phyloP scores from a whole-genome alignment of 1,284 basidiomycete genomes.

The Vanrija sp. region DNA sequence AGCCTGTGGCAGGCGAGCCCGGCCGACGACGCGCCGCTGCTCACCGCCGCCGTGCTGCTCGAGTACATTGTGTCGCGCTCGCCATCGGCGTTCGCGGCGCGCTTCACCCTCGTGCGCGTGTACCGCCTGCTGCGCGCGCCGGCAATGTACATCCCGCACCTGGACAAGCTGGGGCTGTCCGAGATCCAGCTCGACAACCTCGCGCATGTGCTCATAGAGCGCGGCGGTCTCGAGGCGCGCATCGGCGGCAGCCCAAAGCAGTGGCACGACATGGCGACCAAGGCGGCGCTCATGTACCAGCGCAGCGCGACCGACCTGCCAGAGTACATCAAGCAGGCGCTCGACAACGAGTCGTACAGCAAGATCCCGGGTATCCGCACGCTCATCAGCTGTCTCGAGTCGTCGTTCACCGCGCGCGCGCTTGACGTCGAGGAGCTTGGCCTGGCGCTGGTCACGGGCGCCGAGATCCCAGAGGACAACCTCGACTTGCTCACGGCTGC shows the following conservation, averaged over 20 bases:
- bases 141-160: constrained; percentile 13
- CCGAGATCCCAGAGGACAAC: not conserved
- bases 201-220: constrained; percentile 30
- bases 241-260: constrained; percentile 12
- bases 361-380: constrained; percentile 28
- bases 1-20: constrained; percentile 15
- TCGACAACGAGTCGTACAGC: constrained; percentile 36
- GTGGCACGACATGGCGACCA: constrained; percentile 19
- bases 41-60: constrained; percentile 19
- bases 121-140: constrained; percentile 34
- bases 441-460: constrained; percentile 9
- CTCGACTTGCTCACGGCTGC: constrained; percentile 1
- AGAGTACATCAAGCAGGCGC: constrained; percentile 36
- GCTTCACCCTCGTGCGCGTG: constrained; percentile 30
- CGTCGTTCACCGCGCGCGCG: constrained; percentile 19
- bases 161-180: constrained; percentile 20
- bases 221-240: constrained; percentile 22
- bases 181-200: constrained; percentile 43
- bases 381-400: constrained; percentile 17
- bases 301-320: constrained; percentile 28
- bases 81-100: constrained; percentile 23
- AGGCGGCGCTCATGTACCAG: constrained; percentile 30
- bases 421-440: constrained; percentile 25
- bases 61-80: constrained; percentile 25
- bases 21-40: constrained; percentile 14